Base-by-base conservation (phyloP, 208 protist genomes). In the Crithidia expoeki region DNA sequence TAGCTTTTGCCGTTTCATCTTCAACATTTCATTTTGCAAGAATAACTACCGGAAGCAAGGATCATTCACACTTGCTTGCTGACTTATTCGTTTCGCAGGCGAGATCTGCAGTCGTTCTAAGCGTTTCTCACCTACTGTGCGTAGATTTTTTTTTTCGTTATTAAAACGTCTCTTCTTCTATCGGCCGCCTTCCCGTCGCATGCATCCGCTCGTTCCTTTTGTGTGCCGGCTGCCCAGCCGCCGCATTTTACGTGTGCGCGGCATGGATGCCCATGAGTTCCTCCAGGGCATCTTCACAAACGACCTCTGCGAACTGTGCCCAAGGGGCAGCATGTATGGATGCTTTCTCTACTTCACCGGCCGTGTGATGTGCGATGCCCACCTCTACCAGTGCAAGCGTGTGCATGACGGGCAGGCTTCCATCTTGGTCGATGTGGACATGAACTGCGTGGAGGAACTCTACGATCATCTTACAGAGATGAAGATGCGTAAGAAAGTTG, bases 221-320 rank as follows among this genome's bases (percentile, higher is more conserved):
- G 50, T 49, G 21, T 72, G 44, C 25, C 72, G 73, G 19, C 62
- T 95, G 38, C 34, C 83, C 7, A 80, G 44, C 23, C 85, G 87
- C 25, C 74, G 85, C 27, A 75, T 96, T 51, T 42, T 96, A 51
- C 84, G 86, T 0, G 76, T 95, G 63, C 60, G 76, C 25, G 87
- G 88, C 19, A 50, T 34, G 0, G 86, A 85, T 16, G 72, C 80
- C 16, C 84, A 90, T 56, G 88, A 86, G 1, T 89, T 93, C 46
- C 76, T 96, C 12, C 91, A 96, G 42, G 91, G 91, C 19, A 76
- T 96, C 34, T 88, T 92, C 61, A 94, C 88, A 36, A 91, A 93
- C 60, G 86, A 96, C 63, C 63, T 94, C 34, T 76, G 68, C 44
- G n/a, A 68, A 25, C 72, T 96, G 27, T 68, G 60, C 14, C 84